A percentile compares a stretch with the other conserved stretches of the same genome.
These are phyloP conservation scores for Hypsizygus marmoreus DNA, from an alignment of 768 basidiomycete species.

Conservation along the genomic window DNA sequence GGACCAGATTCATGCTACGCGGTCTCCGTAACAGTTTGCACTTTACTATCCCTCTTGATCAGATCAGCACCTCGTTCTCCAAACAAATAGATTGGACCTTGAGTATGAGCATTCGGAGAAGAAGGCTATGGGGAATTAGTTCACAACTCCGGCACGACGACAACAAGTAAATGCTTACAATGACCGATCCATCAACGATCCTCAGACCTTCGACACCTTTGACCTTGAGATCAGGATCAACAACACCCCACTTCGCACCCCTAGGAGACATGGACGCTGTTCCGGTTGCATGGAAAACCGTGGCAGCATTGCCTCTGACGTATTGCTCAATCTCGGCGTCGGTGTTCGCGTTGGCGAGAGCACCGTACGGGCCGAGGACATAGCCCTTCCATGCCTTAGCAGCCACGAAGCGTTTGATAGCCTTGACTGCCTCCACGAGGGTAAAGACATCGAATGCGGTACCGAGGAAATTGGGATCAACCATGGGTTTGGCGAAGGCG, in stretches of 20 bases:
- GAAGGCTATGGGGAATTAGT: slow-evolving; percentile 10
- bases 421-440: slow-evolving; percentile 10
- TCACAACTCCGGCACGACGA: background rate
- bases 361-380: slow-evolving; percentile 6
- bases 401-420: slow-evolving; percentile 3
- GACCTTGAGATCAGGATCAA: slow-evolving; percentile 30
- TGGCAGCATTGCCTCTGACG: slow-evolving; percentile 20
- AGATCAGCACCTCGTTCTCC: slow-evolving; percentile 18
- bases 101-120: slow-evolving; percentile 17
- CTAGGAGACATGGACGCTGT: slow-evolving; percentile 26
- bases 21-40: too few species aligned
- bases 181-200: slow-evolving; percentile 32
- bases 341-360: slow-evolving; percentile 9
- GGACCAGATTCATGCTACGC: too few species aligned
- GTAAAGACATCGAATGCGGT: slow-evolving; percentile 11
- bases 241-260: slow-evolving; percentile 25
- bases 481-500: slow-evolving; percentile 10
- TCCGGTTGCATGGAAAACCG: slow-evolving; percentile 28
- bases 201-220: slow-evolving; percentile 31
- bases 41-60: slow-evolving; percentile 13
- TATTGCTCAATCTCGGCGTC: slow-evolving; percentile 20
- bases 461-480: slow-evolving; percentile 11
- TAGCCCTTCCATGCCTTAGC: slow-evolving; percentile 10
- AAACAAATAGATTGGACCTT: slow-evolving; percentile 17
- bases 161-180: slow-evolving; percentile 14